Evolutionary conservation across 1,139 yeast species (phyloP), one percentile per base, ranked within the genome.

Genomic region (Yamadazyma diospyri): DNA sequence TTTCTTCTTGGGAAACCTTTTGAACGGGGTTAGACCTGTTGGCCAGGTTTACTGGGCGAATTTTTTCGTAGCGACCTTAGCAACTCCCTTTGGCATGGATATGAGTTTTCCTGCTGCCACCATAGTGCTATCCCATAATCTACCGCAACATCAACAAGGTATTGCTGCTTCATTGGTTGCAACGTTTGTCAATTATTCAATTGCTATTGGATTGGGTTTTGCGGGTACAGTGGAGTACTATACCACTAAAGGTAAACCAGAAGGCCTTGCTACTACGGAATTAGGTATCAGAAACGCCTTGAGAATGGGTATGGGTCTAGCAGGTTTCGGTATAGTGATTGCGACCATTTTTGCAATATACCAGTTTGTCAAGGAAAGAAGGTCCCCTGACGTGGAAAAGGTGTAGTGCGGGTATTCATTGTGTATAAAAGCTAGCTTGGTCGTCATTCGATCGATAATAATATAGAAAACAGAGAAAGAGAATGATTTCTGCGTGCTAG

Each of bases 41-140:
- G 35, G 36, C 5, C 49, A 45, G 27, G 30, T 38, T 9, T 45
- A 41, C 23, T 45, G 49, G 54, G 48, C 6, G 2, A 76, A 72
- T 37, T 62, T 69, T 29, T 76, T 79, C 42, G 68, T 75, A 2
- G 55, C 75, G 3, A 41, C 60, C 23, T 29, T 75, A 2, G 43
- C 78, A n/a, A 64, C 63, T 18, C 71, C 79, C 0, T 66, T 71
- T 43, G 85, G 81, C 0, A 76, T 79, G 81, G 85, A 79, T 48
- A 67, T 74, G 61, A 73, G 80, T 32, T 78, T 78, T 51, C 85
- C 86, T 0, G 75, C 84, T 0, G 81, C 74, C 2, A 67, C 77
- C 7, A 61, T 78, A 34, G 57, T 78, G 24, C 54, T 79, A 22
- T 63, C 75, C 23, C 58, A 68, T 29, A 55, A 64, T n/a, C 61